Evolutionary conservation across 352 stramenopile species (phyloP).

Genomic region (Globisporangium uncinulatum): DNA sequence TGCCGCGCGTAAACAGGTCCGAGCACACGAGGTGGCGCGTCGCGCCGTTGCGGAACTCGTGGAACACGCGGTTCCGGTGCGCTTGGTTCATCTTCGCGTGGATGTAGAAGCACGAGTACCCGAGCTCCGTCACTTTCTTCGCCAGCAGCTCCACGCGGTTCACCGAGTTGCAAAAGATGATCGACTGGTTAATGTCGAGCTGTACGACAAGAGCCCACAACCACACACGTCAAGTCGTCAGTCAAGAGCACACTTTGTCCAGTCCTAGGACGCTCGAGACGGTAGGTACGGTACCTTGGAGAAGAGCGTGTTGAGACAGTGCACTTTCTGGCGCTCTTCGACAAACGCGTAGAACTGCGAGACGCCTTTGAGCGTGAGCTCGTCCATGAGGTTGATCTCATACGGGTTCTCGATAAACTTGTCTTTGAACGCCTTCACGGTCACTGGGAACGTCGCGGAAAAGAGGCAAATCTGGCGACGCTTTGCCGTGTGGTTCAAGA

Average conservation of each 20-base stretch:
- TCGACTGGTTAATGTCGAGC: slow-evolving; percentile 99
- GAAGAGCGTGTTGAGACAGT: slow-evolving; percentile 99
- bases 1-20: slow-evolving; percentile 99
- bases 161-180: slow-evolving; percentile 99
- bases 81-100: slow-evolving; percentile 99
- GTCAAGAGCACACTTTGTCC: no score
- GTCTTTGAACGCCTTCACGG: slow-evolving; percentile 98
- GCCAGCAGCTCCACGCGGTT: slow-evolving; percentile 98
- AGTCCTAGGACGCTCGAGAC: no score
- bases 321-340: slow-evolving; percentile 98
- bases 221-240: neutral
- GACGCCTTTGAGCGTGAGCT: slow-evolving; percentile 98
- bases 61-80: slow-evolving; percentile 99
- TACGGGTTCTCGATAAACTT: slow-evolving; percentile 98
- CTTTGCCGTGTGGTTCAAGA: slow-evolving; percentile 92
- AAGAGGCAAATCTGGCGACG: slow-evolving; percentile 99
- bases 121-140: slow-evolving; percentile 99
- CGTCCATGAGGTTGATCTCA: slow-evolving; percentile 99
- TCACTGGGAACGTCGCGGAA: slow-evolving; percentile 99
- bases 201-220: slow-evolving; percentile 14
- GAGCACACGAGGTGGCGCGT: slow-evolving; percentile 97
- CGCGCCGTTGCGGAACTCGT: slow-evolving; percentile 98
- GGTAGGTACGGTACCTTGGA: slow-evolving; percentile 56
- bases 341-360: slow-evolving; percentile 99
- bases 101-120: slow-evolving; percentile 99